Percentiles rank a stretch among this genome's conserved stretches.
Conservation (phyloP, 2,329 filamentous ascomycete genomes). For the Fusarium transvaalense region DNA sequence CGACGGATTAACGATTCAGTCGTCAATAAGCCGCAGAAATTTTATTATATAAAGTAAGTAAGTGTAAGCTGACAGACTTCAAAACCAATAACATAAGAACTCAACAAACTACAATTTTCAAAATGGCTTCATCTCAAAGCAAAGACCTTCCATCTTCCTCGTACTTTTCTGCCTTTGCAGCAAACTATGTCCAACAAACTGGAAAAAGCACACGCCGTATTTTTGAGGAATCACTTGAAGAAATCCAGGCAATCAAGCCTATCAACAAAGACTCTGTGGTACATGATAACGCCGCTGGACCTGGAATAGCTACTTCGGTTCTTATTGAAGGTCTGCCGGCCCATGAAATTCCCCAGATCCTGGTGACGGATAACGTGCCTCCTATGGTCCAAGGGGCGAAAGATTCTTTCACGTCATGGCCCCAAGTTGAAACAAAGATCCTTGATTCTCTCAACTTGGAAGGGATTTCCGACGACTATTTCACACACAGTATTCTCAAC, state of each 20-base stretch:
- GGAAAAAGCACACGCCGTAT: constrained; percentile 48
- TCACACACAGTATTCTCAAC: constrained; percentile 49
- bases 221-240: constrained; percentile 34
- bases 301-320: constrained; percentile 49
- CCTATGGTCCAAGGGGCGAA: constrained; percentile 34
- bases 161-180: constrained; percentile 48
- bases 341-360: constrained; percentile 7
- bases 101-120: not conserved
- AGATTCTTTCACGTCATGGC: constrained; percentile 21
- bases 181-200: constrained; percentile 47
- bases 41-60: not conserved
- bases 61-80: not conserved
- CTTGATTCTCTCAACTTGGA: constrained; percentile 44
- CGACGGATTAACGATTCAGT: not conserved
- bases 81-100: accelerated
- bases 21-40: not conserved
- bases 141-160: constrained; percentile 30
- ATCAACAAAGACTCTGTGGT: constrained; percentile 45
- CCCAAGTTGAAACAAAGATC: constrained; percentile 16
- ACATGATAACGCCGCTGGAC: constrained; percentile 53
- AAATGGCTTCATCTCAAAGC: constrained; percentile 25
- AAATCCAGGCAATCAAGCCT: constrained; percentile 32
- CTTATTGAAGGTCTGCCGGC: constrained; percentile 31
- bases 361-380: constrained; percentile 40
- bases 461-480: constrained; percentile 31